Evolutionary conservation across 202 grass and related monocot genomes (phyloP), one percentile per base, ranked within the genome.

Genomic region (Hordeum pubiflorum): DNA sequence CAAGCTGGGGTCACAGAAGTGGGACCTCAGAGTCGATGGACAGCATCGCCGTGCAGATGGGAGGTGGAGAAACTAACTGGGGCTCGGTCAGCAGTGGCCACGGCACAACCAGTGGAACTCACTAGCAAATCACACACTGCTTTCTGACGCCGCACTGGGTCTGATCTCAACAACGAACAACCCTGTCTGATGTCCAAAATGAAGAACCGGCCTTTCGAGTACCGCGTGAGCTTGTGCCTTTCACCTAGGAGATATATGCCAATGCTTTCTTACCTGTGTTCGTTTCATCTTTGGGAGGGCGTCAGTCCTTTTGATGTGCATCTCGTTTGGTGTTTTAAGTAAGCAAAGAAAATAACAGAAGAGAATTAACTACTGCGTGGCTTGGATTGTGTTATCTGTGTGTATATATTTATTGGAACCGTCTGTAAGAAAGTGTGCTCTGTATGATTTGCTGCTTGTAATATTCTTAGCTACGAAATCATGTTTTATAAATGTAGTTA

Each of bases 1-100:
- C 87, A 63, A 92, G 91, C 36, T 87, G 94, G 94, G 91, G 84
- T 43, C 87, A 84, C 72, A 81, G 86, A 76, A 94, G 89, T 75
- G 86, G 69, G 40, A 92, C 79, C 50, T 90, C 85, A 1, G 88
- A 80, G 34, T 87, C 88, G 2, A 83, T 87, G 74, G 88, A 88
- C 73, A 79, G 80, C 43, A 46, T 90, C 4, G 79, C 86, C 1
- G 52, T 70, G 77, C 85, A 82, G 27, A 85, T 85, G 62, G 72
- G 75, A 81, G 72, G 59, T 1, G 71, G 65, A 23, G 75, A 89
- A 77, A 63, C 84, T 48, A 83, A 86, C 75, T 81, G 86, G 84
- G 69, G 72, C 14, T 74, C 90, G 6, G 79, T 86, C 27, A 85
- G 61, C 72, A 86, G 87, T 74, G 86, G 58, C 69, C 83, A 86